These are phyloP conservation scores for Pontederia crassipes DNA, from an alignment of 176 grass and related monocot genomes.

Conservation along the genomic window DNA sequence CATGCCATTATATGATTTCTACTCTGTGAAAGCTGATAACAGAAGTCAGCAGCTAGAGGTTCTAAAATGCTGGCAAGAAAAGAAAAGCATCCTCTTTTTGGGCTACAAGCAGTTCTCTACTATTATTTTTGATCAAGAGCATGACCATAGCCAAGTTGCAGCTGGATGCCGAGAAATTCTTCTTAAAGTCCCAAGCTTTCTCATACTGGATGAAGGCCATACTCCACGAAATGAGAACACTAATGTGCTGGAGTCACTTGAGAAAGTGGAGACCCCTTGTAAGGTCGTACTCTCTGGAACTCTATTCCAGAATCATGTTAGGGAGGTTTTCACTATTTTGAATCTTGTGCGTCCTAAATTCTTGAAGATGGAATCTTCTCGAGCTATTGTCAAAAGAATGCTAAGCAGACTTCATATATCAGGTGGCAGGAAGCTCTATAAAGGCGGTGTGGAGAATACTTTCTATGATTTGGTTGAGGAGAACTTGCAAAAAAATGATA, in stretches of 20 bases:
- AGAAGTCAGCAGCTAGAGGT: slow-evolving; percentile 77
- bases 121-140: slow-evolving; percentile 44
- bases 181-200: slow-evolving; percentile 65
- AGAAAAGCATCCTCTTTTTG: slow-evolving; percentile 78
- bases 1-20: slow-evolving; percentile 82
- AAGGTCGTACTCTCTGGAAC: slow-evolving; percentile 98
- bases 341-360: slow-evolving; percentile 93
- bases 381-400: slow-evolving; percentile 50
- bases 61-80: slow-evolving; percentile 73
- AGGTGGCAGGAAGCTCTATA: slow-evolving; percentile 30
- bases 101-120: slow-evolving; percentile 88
- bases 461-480: slow-evolving; percentile 63
- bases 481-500: slow-evolving; percentile 51
- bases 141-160: slow-evolving; percentile 29
- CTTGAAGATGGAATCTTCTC: slow-evolving; percentile 55
- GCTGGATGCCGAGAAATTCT: slow-evolving; percentile 68
- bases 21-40: slow-evolving; percentile 88
- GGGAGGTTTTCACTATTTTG: slow-evolving; percentile 82
- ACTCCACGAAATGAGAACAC: slow-evolving; percentile 87
- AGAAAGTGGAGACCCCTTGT: slow-evolving; percentile 69
- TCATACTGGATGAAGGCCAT: slow-evolving; percentile 96
- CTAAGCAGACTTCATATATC: slow-evolving; percentile 69
- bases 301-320: slow-evolving; percentile 87
- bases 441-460: slow-evolving; percentile 26
- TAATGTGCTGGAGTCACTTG: slow-evolving; percentile 60